Conservation (phyloP, 1,139 yeast genomes). For the Saccharomyces hybrid region DNA sequence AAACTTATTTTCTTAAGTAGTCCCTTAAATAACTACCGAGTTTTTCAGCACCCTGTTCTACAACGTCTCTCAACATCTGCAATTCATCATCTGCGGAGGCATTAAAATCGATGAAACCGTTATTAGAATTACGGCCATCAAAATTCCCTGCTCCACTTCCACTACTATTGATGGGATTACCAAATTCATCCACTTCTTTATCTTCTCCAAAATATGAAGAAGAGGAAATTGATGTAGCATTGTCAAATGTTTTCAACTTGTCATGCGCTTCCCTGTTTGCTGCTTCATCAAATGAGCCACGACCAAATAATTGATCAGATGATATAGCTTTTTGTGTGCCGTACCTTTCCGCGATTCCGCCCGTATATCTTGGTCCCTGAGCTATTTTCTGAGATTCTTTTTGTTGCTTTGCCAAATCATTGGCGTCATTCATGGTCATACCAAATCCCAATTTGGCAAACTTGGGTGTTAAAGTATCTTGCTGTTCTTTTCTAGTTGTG, state of each 20-base stretch:
- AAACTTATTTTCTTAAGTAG: constrained; percentile 46
- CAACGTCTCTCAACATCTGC: constrained; percentile 82
- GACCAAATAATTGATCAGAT: constrained; percentile 88
- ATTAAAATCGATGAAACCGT: constrained; percentile 57
- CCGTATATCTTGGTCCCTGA: constrained; percentile 46
- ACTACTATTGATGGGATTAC: constrained; percentile 23
- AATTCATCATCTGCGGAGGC: constrained; percentile 61
- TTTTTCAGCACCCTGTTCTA: constrained; percentile 89
- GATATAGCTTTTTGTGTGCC: constrained; percentile 92
- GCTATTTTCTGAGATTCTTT: constrained; percentile 39
- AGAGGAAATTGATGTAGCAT: constrained; percentile 87
- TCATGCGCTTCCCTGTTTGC: constrained; percentile 73
- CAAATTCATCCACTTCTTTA: constrained; percentile 39
- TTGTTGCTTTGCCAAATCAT: constrained; percentile 34
- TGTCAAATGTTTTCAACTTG: constrained; percentile 70
- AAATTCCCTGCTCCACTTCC: constrained; percentile 7
- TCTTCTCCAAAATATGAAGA: constrained; percentile 90
- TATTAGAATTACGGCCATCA: constrained; percentile 2
- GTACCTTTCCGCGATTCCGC: constrained; percentile 66
- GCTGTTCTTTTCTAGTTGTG: background rate
- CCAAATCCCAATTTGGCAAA: constrained; percentile 82
- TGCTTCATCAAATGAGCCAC: constrained; percentile 73
- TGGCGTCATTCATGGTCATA: constrained; percentile 55
- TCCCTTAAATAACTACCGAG: constrained; percentile 80
- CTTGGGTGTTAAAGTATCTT: constrained; percentile 46